Base-by-base conservation (phyloP, 2,329 filamentous ascomycete genomes). In the Eutypa lata region DNA sequence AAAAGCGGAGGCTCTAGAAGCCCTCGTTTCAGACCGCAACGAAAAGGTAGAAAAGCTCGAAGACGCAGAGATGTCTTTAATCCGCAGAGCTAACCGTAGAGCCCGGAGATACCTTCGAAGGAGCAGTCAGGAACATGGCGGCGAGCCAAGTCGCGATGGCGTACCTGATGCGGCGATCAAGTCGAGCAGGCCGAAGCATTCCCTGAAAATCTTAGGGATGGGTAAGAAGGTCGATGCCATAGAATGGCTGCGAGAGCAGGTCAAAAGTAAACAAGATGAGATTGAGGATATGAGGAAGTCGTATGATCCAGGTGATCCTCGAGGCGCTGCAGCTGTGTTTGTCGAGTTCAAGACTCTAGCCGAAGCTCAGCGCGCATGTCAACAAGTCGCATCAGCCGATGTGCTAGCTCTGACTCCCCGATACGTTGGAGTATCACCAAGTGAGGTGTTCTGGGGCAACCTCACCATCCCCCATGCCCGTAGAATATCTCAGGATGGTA, bases 201-300 rank as follows among this genome's bases (percentile, higher is more conserved):
- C 83, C 33, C 75, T 87, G 48, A 85, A 81, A 55, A 74, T 82
- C 33, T 75, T 89, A 37, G 76, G 76, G 45, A 69, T 84, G 8
- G 89, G 90, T 56, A 86, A 84, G 76, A 84, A 91, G 71, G 90
- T 96, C 43, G 91, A 97, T 72, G 93, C 90, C 1, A 96, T 97
- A 67, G 84, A 92, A 61, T 96, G 88, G 86, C 83, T 83, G 50
- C 87, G 92, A 40, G 77, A 82, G 8, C 81, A 89, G 65, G 78
- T 93, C 50, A 71, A 70, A 50, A 59, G 65, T 18, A 67, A 73
- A 37, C 69, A 68, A 55, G 52, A 59, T 7, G 57, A 68, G 42
- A 72, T 74, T 47, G 69, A 71, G 48, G 68, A 79, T 59, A 69
- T 77, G 47, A 71, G 71, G 49, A 69, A 38, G 21, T 18, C 49